These are phyloP conservation scores for Monosporascus sp. DNA, from an alignment of 2,329 filamentous ascomycete species.

Conservation along the genomic window DNA sequence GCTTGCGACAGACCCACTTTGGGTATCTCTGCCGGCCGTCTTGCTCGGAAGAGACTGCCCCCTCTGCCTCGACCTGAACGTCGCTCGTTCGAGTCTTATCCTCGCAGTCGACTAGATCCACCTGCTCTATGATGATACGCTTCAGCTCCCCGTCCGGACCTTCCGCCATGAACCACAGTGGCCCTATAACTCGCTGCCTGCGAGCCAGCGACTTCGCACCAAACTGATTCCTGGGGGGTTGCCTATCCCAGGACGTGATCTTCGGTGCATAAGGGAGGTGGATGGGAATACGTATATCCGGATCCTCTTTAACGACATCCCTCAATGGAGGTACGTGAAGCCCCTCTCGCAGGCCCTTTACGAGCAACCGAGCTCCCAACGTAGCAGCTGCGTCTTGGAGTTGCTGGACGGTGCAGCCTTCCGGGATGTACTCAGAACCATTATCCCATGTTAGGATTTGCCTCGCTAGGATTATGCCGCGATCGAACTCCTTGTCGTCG, in stretches of 20 bases:
- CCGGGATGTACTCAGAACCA: constrained; percentile 38
- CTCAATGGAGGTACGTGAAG: constrained; percentile 57
- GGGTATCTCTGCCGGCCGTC: background rate
- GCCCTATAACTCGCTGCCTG: constrained; percentile 55
- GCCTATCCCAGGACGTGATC: constrained; percentile 57
- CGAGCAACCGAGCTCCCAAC: constrained; percentile 65
- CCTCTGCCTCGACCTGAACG: background rate
- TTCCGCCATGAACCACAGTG: constrained; percentile 54
- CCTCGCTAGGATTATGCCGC: constrained; percentile 69
- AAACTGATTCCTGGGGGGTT: constrained; percentile 41
- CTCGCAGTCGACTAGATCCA: background rate
- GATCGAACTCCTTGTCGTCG: constrained; percentile 70
- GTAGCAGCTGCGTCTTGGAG: constrained; percentile 53
- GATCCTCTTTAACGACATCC: constrained; percentile 7
- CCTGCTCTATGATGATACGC: constrained; percentile 35
- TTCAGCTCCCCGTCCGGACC: constrained; percentile 14
- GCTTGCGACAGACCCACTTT: background rate
- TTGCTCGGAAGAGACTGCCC: background rate
- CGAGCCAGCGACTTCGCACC: constrained; percentile 46
- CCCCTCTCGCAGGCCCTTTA: constrained; percentile 55
- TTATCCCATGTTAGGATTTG: constrained; percentile 19
- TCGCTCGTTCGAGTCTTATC: background rate
- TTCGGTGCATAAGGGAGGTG: constrained; percentile 60
- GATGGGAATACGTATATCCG: constrained; percentile 20
- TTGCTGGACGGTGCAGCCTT: constrained; percentile 38